Percentiles rank a stretch among this genome's conserved stretches.
Evolutionary conservation across 2,329 filamentous ascomycete genomes (phyloP).

Genomic region (Fusarium verticillioides): DNA sequence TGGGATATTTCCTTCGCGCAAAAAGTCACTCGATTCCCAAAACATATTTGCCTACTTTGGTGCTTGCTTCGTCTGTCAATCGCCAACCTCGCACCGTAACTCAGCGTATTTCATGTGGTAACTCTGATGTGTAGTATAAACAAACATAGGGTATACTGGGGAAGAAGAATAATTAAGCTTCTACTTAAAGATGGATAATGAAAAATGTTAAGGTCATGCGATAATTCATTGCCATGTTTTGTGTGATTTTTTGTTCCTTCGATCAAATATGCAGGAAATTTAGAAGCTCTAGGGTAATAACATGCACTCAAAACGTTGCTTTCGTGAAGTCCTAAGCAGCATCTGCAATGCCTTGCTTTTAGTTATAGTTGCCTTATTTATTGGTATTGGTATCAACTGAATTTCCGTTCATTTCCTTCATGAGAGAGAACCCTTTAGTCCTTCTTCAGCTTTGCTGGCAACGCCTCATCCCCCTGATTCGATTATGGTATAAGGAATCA

Average conservation of each 20-base stretch:
- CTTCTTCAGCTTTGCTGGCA: conserved; percentile 5
- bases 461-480: conserved; percentile 12
- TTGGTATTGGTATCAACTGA: conserved; percentile 23
- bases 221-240: background rate
- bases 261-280: background rate
- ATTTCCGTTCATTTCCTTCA: background rate
- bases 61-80: background rate
- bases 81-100: too few species aligned
- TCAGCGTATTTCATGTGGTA: background rate
- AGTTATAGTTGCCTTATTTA: conserved; percentile 18
- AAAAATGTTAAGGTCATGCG: background rate
- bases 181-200: background rate
- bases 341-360: conserved; percentile 15
- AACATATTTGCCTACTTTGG: background rate
- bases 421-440: background rate
- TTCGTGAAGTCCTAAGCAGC: background rate
- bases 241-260: background rate
- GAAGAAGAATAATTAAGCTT: background rate
- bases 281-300: background rate
- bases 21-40: background rate
- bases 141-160: background rate
- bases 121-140: background rate
- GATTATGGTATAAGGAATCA: conserved; percentile 5
- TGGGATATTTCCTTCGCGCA: background rate
- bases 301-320: background rate